Base-by-base conservation (phyloP, 495 filamentous ascomycete species). In the Penicillium parvum region DNA sequence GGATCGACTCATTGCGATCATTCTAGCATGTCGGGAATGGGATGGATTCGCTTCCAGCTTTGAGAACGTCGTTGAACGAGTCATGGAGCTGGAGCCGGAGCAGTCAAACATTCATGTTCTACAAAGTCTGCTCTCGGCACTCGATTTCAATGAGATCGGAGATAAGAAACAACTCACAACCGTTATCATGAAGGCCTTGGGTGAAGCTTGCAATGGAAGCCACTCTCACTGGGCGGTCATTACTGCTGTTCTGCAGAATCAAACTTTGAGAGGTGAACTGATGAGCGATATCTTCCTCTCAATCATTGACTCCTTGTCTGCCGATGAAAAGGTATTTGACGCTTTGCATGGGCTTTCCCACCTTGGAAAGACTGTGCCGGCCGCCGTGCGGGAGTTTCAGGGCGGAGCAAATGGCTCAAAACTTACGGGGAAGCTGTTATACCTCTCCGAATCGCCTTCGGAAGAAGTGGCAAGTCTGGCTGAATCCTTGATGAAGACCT, bases 381-480 rank as follows among this genome's bases (percentile, higher is more conserved):
- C 52, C 12, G 59, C 62, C 9, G 41, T 72, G 6, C 49, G 52
- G 9, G 55, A 52, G 5, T 75, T 77, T 29, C 65, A 71, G 21
- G 55, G 53, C 22, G 71, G 73, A 2, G 32, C 57, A 7, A 40
- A 74, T 45, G 80, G 79, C 11, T 72, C 75, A 3, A 68, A 69
- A 29, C 45, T 86, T 33, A 61, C 81, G 11, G 74, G 70, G 18
- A 74, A 69, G 30, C 52, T 87, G 7, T 57, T 86, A 0, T 73
- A 71, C 35, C 61, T 85, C 6, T 63, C 75, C 14, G 79, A 85
- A 37, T 77, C 75, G 7, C 40, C 71, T 5, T 65, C 73, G 19
- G 77, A 82, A 14, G 69, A 70, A n/a, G 50, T 83, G 11, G 64
- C 77, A 7, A 55, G 66, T 20, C 50, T 71, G 27, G 78, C 82